A percentile compares a stretch with the other conserved stretches of the same genome.
Evolutionary conservation across 305 asterid genomes (phyloP).

Genomic region (Fraxinus albicans): DNA sequence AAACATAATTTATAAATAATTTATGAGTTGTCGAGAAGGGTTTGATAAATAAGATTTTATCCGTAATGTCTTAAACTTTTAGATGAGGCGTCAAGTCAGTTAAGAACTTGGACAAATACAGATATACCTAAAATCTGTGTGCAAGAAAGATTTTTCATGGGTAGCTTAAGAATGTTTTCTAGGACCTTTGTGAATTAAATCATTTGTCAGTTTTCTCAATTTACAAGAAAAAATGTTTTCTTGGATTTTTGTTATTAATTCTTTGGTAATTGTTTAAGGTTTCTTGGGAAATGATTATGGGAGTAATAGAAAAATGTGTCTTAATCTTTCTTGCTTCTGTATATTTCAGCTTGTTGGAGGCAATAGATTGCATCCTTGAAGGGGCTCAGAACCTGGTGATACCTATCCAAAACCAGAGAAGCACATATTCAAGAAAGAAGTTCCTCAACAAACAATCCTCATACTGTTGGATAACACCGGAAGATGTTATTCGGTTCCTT

Average conservation of each 20-base stretch:
- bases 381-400: constrained; percentile 79
- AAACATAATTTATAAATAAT: no score
- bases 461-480: constrained; percentile 76
- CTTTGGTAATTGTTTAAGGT: neutral
- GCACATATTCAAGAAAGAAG: constrained; percentile 46
- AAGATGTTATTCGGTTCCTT: constrained; percentile 70
- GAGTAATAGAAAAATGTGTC: neutral
- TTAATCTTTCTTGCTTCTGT: neutral
- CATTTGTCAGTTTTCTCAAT: neutral
- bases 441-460: constrained; percentile 31
- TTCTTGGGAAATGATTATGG: neutral
- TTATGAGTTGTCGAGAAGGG: no score
- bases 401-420: constrained; percentile 49
- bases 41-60: neutral
- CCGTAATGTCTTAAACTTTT: neutral
- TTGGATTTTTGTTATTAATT: neutral
- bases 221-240: neutral
- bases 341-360: constrained; percentile 66
- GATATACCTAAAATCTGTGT: neutral
- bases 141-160: neutral
- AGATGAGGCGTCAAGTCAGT: neutral
- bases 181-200: neutral
- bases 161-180: neutral
- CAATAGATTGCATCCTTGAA: constrained; percentile 66
- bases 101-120: neutral